Evolutionary conservation across 2,329 filamentous ascomycete species (phyloP).

Genomic region (Madurella mycetomatis): DNA sequence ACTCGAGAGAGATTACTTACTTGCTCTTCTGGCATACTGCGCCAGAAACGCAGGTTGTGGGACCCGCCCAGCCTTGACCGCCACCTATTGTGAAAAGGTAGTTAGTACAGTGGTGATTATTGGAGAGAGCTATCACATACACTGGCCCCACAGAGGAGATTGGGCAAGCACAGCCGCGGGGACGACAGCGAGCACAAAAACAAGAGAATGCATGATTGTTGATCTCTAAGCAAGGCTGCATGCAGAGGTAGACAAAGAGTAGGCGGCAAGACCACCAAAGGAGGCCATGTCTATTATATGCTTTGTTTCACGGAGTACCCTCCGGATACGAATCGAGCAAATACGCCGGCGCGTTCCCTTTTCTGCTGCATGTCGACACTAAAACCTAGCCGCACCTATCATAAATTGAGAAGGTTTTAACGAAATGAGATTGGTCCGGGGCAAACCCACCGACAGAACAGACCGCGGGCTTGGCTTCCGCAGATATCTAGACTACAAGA

Average conservation of each 20-base stretch:
- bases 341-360: no score
- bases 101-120: not conserved
- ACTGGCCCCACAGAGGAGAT: conserved; percentile 15
- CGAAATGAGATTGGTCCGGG: no score
- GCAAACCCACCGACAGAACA: no score
- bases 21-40: conserved; percentile 9
- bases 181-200: conserved; percentile 8
- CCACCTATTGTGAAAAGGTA: conserved; percentile 10
- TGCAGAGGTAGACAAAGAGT: not conserved
- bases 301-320: conserved; percentile 3
- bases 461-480: no score
- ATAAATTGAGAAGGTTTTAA: no score
- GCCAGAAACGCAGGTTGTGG: conserved; percentile 15
- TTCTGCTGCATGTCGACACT: no score
- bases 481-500: no score
- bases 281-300: conserved; percentile 10
- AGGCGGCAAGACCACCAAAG: not conserved
- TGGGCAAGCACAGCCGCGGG: conserved; percentile 15
- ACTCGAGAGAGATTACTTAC: conserved; percentile 1
- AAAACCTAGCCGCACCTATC: no score
- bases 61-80: conserved; percentile 8
- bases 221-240: conserved; percentile 7
- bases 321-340: not conserved
- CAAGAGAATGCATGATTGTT: conserved; percentile 12
- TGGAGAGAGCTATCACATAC: conserved; percentile 4